These are phyloP conservation scores for Hygrophoropsis aurantiaca DNA, from an alignment of 768 basidiomycete species.

Conservation along the genomic window DNA sequence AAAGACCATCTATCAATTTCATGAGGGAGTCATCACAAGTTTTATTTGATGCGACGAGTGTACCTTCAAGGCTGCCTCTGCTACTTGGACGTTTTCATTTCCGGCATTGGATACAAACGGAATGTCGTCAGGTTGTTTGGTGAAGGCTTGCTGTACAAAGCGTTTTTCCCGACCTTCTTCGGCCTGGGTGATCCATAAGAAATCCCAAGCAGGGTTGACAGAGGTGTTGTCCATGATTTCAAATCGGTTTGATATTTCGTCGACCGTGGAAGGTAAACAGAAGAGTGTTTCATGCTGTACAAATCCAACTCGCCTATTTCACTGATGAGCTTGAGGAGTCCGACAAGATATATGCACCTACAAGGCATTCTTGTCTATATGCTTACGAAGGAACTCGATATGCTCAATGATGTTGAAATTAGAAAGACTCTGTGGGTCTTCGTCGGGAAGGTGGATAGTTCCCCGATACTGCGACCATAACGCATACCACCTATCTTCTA, in stretches of 20 bases:
- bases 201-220: slow-evolving; percentile 59
- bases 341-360: slow-evolving; percentile 40
- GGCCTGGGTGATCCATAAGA: slow-evolving; percentile 68
- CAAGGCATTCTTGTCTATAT: slow-evolving; percentile 87
- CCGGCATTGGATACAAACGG: slow-evolving; percentile 8
- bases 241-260: slow-evolving; percentile 44
- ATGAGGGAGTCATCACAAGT: slow-evolving; percentile 1
- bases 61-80: slow-evolving; percentile 76
- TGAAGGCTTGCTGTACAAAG: slow-evolving; percentile 57
- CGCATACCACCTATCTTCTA: slow-evolving; percentile 81
- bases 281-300: slow-evolving; percentile 40
- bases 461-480: slow-evolving; percentile 75
- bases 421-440: slow-evolving; percentile 60
- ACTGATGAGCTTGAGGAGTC: slow-evolving; percentile 13
- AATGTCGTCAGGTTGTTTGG: slow-evolving; percentile 37
- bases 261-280: slow-evolving; percentile 43
- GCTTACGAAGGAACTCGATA: slow-evolving; percentile 73
- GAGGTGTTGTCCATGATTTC: slow-evolving; percentile 49
- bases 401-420: slow-evolving; percentile 84
- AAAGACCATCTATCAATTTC: slow-evolving; percentile 64
- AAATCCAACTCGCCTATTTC: slow-evolving; percentile 60
- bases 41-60: background rate
- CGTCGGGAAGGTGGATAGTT: slow-evolving; percentile 66
- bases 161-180: slow-evolving; percentile 78
- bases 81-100: slow-evolving; percentile 46